phyloP scores from a whole-genome alignment of 352 stramenopile genomes.

The Globisporangium ultimum region DNA sequence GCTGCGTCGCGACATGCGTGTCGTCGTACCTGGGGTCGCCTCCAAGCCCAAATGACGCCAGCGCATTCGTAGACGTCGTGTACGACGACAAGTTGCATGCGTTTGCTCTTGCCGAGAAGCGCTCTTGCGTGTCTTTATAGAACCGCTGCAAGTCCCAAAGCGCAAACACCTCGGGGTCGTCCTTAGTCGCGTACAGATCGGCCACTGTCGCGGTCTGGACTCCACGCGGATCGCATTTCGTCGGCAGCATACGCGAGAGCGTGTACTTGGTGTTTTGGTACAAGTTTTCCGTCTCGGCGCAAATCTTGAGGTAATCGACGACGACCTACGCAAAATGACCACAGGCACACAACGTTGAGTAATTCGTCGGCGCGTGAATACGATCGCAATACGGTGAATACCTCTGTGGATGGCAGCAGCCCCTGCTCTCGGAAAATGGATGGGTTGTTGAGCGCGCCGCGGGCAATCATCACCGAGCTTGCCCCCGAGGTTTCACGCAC shows the following conservation, averaged over 20 bases:
- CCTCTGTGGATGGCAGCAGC: constrained; percentile 54
- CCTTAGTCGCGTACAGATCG: constrained; percentile 57
- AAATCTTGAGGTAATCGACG: constrained; percentile 60
- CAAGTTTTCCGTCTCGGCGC: constrained; percentile 82
- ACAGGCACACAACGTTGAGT: background rate
- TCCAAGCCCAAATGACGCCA: constrained; percentile 6
- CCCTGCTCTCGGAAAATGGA: constrained; percentile 74
- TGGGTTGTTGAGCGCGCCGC: constrained; percentile 77
- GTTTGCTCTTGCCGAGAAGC: constrained; percentile 42
- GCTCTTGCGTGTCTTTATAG: constrained; percentile 51
- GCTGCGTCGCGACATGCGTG: constrained; percentile 32
- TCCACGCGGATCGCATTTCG: constrained; percentile 34
- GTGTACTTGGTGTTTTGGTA: constrained; percentile 93
- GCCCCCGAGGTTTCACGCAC: constrained; percentile 56
- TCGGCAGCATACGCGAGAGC: constrained; percentile 79
- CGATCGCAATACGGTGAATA: constrained; percentile 12
- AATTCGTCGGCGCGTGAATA: too few relatives aligned
- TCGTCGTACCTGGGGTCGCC: constrained; percentile 29
- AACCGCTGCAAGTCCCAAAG: constrained; percentile 59
- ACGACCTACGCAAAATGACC: constrained; percentile 28
- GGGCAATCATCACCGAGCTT: constrained; percentile 81
- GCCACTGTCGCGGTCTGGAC: constrained; percentile 44
- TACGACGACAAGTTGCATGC: constrained; percentile 24
- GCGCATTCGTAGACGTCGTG: constrained; percentile 24
- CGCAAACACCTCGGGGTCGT: constrained; percentile 65